A percentile compares a stretch with the other conserved stretches of the same genome.
These are phyloP conservation scores for Hypoxylon sp. DNA, from an alignment of 2,329 filamentous ascomycete genomes.

Conservation along the genomic window DNA sequence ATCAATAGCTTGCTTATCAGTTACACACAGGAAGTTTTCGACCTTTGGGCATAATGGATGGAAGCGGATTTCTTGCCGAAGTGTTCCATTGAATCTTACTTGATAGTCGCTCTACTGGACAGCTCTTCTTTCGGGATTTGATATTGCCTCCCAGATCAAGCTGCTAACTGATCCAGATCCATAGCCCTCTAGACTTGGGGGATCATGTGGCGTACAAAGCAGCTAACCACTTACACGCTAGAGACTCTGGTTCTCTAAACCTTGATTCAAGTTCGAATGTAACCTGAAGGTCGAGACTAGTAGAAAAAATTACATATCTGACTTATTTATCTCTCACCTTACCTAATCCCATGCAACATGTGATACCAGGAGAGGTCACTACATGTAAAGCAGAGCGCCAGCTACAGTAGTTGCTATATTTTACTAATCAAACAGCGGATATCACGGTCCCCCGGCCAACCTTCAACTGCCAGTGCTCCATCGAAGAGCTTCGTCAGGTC, in stretches of 20 bases:
- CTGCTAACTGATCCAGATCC: slow-evolving; percentile 23
- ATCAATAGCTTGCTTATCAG: slow-evolving; percentile 41
- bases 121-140: slow-evolving; percentile 18
- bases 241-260: slow-evolving; percentile 27
- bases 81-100: slow-evolving; percentile 27
- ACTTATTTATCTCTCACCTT: slow-evolving; percentile 3
- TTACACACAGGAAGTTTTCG: slow-evolving; percentile 29
- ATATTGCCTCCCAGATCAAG: slow-evolving; percentile 26
- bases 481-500: slow-evolving; percentile 39
- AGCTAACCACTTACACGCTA: slow-evolving; percentile 21
- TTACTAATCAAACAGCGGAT: slow-evolving; percentile 19
- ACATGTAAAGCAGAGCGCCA: slow-evolving; percentile 1
- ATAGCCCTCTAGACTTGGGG: slow-evolving; percentile 5
- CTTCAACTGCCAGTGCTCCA: slow-evolving; percentile 25
- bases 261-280: slow-evolving; percentile 30
- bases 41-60: slow-evolving; percentile 18
- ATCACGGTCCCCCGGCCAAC: slow-evolving; percentile 9
- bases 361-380: neutral
- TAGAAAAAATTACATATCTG: neutral
- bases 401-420: slow-evolving; percentile 13
- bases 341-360: neutral
- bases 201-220: slow-evolving; percentile 24
- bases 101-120: slow-evolving; percentile 13
- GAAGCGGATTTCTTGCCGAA: slow-evolving; percentile 22
- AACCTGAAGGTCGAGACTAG: slow-evolving; percentile 24